Conservation (phyloP, 345 rosid genomes). For the Eutrema japonicum region DNA sequence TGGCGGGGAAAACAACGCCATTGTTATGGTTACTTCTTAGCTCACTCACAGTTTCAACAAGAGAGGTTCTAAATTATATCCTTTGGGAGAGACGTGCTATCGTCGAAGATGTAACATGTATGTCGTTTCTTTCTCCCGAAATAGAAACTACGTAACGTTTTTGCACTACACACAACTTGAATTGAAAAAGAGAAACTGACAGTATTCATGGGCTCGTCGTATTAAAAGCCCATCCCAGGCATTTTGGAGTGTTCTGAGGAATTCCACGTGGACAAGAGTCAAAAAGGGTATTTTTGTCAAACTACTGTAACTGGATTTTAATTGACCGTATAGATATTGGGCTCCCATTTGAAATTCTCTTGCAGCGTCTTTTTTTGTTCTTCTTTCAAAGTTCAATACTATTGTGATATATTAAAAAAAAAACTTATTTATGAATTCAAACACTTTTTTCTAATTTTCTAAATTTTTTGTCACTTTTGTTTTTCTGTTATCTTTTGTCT, state of each 20-base stretch:
- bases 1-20: slow-evolving; percentile 58
- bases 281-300: slow-evolving; percentile 52
- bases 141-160: slow-evolving; percentile 32
- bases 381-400: too few relatives aligned
- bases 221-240: slow-evolving; percentile 40
- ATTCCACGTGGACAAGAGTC: slow-evolving; percentile 11
- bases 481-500: too few relatives aligned
- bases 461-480: too few relatives aligned
- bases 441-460: too few relatives aligned
- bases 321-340: too few relatives aligned
- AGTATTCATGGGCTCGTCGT: slow-evolving; percentile 26
- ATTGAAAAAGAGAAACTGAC: slow-evolving; percentile 6
- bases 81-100: slow-evolving; percentile 12
- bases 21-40: slow-evolving; percentile 30
- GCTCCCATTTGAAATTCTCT: too few relatives aligned
- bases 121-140: slow-evolving; percentile 23
- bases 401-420: too few relatives aligned
- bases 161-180: neutral
- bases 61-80: slow-evolving; percentile 23
- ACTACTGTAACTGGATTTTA: slow-evolving; percentile 36
- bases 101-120: slow-evolving; percentile 13
- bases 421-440: too few relatives aligned
- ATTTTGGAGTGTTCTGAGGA: slow-evolving; percentile 54
- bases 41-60: neutral
- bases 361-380: too few relatives aligned